Conservation (phyloP, 202 grass and related monocot genomes). For the Schoenoplectus triqueter region DNA sequence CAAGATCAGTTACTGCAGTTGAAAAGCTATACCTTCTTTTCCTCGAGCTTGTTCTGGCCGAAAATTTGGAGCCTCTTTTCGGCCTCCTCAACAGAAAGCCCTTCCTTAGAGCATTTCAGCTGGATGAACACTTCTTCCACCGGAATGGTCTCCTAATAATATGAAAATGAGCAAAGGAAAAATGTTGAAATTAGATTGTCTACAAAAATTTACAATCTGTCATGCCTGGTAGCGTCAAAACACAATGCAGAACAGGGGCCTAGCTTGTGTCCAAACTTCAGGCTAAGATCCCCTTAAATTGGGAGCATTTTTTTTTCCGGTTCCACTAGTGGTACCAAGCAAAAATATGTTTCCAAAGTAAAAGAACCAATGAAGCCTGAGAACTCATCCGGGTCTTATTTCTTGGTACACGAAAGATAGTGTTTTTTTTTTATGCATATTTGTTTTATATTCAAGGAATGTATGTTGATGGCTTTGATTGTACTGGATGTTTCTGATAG, state of each 20-base stretch:
- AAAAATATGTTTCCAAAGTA: neutral
- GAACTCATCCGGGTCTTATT: neutral
- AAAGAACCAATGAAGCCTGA: neutral
- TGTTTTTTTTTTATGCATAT: neutral
- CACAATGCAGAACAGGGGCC: neutral
- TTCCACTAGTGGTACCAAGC: neutral
- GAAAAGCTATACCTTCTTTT: conserved; percentile 69
- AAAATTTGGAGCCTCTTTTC: conserved; percentile 76
- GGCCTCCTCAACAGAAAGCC: conserved; percentile 58
- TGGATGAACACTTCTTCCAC: conserved; percentile 90
- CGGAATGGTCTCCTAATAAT: conserved; percentile 80
- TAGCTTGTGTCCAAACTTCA: neutral
- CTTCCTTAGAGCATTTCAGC: conserved; percentile 72
- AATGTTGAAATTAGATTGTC: neutral
- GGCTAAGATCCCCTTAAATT: neutral
- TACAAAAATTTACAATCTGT: neutral
- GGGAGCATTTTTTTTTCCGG: neutral
- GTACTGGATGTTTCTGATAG: neutral
- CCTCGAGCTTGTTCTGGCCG: conserved; percentile 96
- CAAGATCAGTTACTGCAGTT: neutral
- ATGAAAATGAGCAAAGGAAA: neutral
- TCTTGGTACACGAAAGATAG: neutral
- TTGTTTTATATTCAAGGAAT: neutral
- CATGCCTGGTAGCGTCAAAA: neutral
- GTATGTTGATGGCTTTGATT: neutral